Conservation (phyloP, 176 grass and related monocot species). For the Areca catechu region DNA sequence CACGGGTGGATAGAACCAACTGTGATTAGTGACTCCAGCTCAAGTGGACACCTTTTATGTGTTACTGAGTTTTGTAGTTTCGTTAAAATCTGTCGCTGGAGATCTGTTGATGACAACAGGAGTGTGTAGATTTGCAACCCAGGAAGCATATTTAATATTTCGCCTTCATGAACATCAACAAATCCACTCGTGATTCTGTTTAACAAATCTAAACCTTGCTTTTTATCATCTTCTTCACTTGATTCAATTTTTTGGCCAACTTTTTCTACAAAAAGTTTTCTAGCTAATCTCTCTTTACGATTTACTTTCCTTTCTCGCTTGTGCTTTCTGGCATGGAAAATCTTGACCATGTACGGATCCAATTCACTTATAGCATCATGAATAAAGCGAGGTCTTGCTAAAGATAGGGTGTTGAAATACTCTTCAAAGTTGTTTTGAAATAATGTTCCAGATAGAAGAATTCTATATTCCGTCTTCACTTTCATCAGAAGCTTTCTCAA, state of each 20-base stretch:
- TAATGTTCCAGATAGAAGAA: conserved; percentile 83
- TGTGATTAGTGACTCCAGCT: conserved; percentile 63
- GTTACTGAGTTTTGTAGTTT: conserved; percentile 29
- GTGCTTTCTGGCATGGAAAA: conserved; percentile 22
- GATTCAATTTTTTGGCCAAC: conserved; percentile 76
- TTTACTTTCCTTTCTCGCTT: conserved; percentile 18
- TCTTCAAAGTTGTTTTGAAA: conserved; percentile 98
- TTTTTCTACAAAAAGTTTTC: conserved; percentile 67
- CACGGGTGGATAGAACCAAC: conserved; percentile 76
- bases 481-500: conserved; percentile 75
- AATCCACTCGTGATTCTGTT: conserved; percentile 57
- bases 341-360: conserved; percentile 9
- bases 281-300: conserved; percentile 44
- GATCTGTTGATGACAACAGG: conserved; percentile 48
- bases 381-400: conserved; percentile 85
- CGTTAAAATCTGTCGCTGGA: conserved; percentile 49
- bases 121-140: conserved; percentile 67
- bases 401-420: conserved; percentile 85
- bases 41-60: conserved; percentile 36
- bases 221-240: conserved; percentile 26
- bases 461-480: conserved; percentile 75
- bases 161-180: conserved; percentile 61
- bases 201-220: conserved; percentile 49
- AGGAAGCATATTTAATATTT: conserved; percentile 49
- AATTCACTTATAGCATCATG: conserved; percentile 47